Percentiles rank a stretch among this genome's conserved stretches.
phyloP scores from a whole-genome alignment of 2,329 filamentous ascomycete species.

The Talaromyces verruculosus region DNA sequence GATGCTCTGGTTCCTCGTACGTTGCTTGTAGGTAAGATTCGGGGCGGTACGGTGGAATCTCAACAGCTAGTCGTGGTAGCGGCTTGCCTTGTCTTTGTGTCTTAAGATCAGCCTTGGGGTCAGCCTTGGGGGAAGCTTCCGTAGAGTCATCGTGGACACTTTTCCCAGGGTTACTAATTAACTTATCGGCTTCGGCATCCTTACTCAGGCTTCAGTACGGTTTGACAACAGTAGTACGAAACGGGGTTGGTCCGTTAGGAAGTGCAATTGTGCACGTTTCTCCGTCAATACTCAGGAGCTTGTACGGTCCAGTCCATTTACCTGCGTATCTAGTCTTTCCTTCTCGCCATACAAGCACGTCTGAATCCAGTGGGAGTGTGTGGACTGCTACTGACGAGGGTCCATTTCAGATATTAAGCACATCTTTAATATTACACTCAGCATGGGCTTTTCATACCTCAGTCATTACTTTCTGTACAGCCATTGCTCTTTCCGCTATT shows the following conservation, averaged over 20 bases:
- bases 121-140: too few species aligned
- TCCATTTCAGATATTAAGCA: neutral
- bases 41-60: too few species aligned
- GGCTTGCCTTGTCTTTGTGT: too few species aligned
- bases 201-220: neutral
- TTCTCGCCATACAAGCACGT: neutral
- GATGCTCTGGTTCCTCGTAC: too few species aligned
- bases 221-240: neutral
- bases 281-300: neutral
- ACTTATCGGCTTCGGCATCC: too few species aligned
- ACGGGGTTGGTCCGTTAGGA: neutral
- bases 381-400: rapidly evolving
- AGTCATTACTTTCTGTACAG: neutral
- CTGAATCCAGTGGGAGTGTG: neutral
- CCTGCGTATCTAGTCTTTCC: neutral
- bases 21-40: too few species aligned
- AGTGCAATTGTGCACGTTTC: neutral
- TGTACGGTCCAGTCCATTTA: neutral
- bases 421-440: neutral
- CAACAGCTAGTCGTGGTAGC: too few species aligned
- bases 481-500: neutral
- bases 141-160: too few species aligned
- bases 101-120: too few species aligned
- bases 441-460: neutral
- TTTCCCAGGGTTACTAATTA: too few species aligned